A percentile compares a stretch with the other conserved stretches of the same genome.
Conservation (phyloP, 345 rosid species). For the Syzygium aromaticum region DNA sequence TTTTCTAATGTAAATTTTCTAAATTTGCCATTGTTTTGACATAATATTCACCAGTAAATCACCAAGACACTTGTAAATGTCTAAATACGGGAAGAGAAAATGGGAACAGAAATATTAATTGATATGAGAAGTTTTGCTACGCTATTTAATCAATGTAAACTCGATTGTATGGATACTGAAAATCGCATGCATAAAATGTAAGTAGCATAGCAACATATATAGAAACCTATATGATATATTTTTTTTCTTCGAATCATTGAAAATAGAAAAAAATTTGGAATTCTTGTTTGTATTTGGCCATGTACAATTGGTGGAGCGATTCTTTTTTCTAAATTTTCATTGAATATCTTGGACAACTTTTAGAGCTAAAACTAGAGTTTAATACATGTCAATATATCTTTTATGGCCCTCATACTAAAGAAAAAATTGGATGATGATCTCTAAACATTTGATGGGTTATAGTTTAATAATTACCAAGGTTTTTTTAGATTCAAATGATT, state of each 20-base stretch:
- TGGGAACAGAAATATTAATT: neutral
- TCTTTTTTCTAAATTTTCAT: neutral
- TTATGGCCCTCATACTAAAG: neutral
- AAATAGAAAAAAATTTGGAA: neutral
- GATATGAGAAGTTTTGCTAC: neutral
- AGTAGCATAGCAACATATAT: neutral
- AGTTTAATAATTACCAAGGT: neutral
- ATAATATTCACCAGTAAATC: neutral
- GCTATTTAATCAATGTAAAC: neutral
- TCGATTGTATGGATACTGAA: neutral
- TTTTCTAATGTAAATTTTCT: neutral
- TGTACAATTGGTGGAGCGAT: neutral
- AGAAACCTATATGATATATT: neutral
- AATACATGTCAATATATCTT: neutral
- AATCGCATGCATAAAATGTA: neutral
- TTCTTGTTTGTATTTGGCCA: neutral
- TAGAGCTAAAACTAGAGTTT: neutral
- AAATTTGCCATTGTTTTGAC: neutral
- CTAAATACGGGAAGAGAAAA: neutral
- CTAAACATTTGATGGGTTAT: neutral
- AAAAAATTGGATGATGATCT: neutral
- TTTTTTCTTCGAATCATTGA: neutral
- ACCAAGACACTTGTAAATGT: neutral
- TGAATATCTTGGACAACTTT: neutral
- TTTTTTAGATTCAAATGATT: neutral